phyloP scores from a whole-genome alignment of 495 filamentous ascomycete genomes.

The Neurospora sp. region DNA sequence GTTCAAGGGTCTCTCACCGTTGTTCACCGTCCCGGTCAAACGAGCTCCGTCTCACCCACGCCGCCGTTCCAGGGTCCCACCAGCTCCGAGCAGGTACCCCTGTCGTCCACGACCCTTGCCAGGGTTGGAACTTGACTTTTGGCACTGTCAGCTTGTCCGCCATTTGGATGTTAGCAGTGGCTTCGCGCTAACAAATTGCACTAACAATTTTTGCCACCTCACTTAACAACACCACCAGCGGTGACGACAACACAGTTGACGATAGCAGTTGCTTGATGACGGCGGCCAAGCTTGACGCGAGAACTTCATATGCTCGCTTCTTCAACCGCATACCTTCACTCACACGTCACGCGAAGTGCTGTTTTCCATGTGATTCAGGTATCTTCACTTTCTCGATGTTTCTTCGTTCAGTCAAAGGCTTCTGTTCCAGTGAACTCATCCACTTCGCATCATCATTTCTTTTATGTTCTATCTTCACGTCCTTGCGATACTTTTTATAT shows the following conservation, averaged over 20 bases:
- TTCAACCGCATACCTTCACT: neutral
- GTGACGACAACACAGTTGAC: neutral
- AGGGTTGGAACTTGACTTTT: neutral
- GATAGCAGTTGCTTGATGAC: neutral
- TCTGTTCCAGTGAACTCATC: neutral
- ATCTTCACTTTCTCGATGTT: neutral
- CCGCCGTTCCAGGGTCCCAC: neutral
- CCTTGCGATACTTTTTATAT: neutral
- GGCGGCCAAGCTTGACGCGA: neutral
- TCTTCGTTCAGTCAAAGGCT: neutral
- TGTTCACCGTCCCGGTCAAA: neutral
- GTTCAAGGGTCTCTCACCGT: neutral
- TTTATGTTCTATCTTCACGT: neutral
- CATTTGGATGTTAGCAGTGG: neutral
- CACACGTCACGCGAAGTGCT: neutral
- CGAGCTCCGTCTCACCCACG: neutral
- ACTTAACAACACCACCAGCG: neutral
- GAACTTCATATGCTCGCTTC: neutral
- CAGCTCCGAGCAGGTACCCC: neutral
- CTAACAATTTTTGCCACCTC: neutral
- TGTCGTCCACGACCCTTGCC: neutral
- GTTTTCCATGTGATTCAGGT: neutral
- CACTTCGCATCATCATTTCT: neutral
- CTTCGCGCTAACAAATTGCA: neutral
- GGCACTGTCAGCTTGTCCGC: neutral